Base-by-base conservation (phyloP, 257 asterid genomes). In the Verbascum thapsus region DNA sequence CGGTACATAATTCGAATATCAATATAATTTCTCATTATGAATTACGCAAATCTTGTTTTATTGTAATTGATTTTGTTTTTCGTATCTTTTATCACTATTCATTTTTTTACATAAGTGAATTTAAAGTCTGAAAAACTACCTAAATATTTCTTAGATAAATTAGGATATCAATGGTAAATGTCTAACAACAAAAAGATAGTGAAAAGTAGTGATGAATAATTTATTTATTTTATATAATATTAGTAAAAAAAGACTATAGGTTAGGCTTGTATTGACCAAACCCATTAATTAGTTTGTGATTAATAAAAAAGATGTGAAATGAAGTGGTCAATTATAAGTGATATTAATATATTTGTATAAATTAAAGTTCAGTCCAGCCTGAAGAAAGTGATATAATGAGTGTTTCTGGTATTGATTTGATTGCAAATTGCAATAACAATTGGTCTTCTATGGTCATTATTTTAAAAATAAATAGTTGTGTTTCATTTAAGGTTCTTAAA, bases 371-470 rank as follows among this genome's bases (percentile, higher is more conserved):
- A 56, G 39, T 56, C 15, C 23, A 18, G 42, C 13, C 42, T 32
- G 42, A 32, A 61, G 57, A 45, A 47, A 47, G 32, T 43, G 3
- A 39, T 37, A 12, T 6, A 30, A 43, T 30, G 30, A 17, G 66
- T 15, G 26, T 7, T 26, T 59, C 15, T 23, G 65, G 23, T 22
- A 20, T 13, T 35, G 68, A 47, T 62, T 16, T 22, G 61, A 42
- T 53, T 51, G 70, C 58, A 61, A 34, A 45, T 15, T 61, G 67
- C 9, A 15, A 35, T 10, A 15, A 34, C 11, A 32, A 18, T 9
- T 39, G 44, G 58, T 48, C 19, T 13, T 62, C 19, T 8, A 9
- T 62, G 70, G 63, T 65, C 63, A 38, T 61, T 0, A 9, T 26
- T 30, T 49, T 10, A 16, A 34, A 17, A 5, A 11, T 48, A n/a